Percentiles rank a stretch among this genome's conserved stretches.
Evolutionary conservation across 1,284 basidiomycete genomes (phyloP).

Genomic region (Ustilago xerochloae): DNA sequence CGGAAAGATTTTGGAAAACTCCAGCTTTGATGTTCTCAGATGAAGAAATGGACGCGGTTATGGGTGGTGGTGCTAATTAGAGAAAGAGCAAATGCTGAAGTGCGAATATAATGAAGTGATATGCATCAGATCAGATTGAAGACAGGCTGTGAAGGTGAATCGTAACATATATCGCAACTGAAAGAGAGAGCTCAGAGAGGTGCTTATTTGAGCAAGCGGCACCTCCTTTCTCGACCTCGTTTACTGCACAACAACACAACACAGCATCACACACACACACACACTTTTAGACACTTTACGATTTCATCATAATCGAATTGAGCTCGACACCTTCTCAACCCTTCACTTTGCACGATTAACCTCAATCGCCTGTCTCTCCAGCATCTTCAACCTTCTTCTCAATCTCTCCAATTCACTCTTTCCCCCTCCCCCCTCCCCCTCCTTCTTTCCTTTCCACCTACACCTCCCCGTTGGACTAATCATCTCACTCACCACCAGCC

Average conservation of each 20-base stretch:
- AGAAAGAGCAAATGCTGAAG: not conserved
- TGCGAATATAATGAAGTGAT: too few species aligned
- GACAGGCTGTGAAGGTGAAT: too few species aligned
- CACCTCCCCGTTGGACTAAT: constrained; percentile 10
- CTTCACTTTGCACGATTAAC: constrained; percentile 24
- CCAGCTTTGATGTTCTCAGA: constrained; percentile 47
- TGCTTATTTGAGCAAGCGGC: too few species aligned
- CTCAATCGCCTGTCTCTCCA: constrained; percentile 23
- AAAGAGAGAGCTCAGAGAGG: too few species aligned
- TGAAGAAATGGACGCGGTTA: constrained; percentile 65
- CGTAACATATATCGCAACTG: too few species aligned
- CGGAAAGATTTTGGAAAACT: constrained; percentile 64
- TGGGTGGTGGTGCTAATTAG: constrained; percentile 41
- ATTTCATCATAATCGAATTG: not conserved
- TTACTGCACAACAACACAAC: not conserved
- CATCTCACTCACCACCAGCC: constrained; percentile 28
- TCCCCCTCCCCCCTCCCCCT: not conserved
- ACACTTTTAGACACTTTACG: not conserved
- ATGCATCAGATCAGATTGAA: too few species aligned
- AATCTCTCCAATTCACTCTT: constrained; percentile 24
- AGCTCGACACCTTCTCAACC: not conserved
- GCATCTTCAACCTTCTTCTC: constrained; percentile 22
- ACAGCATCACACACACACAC: not conserved
- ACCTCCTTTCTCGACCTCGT: too few species aligned
- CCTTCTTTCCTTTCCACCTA: constrained; percentile 3